A percentile compares a stretch with the other conserved stretches of the same genome.
phyloP scores from a whole-genome alignment of 2,329 filamentous ascomycete species.

The Onygenales sp. region DNA sequence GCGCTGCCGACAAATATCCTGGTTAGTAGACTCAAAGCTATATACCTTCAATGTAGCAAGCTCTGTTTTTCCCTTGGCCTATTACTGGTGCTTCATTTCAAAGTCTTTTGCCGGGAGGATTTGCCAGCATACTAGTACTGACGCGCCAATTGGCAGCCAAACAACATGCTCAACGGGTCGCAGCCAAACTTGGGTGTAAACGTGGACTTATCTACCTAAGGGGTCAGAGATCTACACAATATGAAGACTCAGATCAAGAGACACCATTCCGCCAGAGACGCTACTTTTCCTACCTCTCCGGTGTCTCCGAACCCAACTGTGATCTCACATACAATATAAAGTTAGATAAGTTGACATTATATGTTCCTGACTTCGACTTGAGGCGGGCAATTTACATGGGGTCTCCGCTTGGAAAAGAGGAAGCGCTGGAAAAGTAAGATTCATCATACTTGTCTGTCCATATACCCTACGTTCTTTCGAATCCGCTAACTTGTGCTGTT shows the following conservation, averaged over 20 bases:
- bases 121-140: not conserved
- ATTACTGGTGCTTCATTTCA: not conserved
- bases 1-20: constrained; percentile 31
- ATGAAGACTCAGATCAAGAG: constrained; percentile 50
- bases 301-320: constrained; percentile 45
- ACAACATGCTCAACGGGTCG: constrained; percentile 39
- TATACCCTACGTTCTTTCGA: not conserved
- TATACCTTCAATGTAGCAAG: not conserved
- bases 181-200: constrained; percentile 28
- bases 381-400: constrained; percentile 34
- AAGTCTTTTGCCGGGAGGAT: not conserved
- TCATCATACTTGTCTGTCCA: not conserved
- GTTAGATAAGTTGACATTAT: constrained; percentile 57
- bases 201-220: constrained; percentile 47
- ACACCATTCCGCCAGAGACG: constrained; percentile 47
- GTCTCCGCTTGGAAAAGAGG: constrained; percentile 36
- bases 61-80: not conserved
- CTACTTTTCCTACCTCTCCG: constrained; percentile 54
- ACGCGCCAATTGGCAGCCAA: constrained; percentile 30
- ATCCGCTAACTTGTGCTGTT: not conserved
- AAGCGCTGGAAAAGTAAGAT: constrained; percentile 44
- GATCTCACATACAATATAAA: constrained; percentile 48
- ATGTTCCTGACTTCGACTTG: constrained; percentile 61
- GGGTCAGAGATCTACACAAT: constrained; percentile 40
- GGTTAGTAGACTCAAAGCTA: constrained; percentile 17